phyloP scores from a whole-genome alignment of 2,329 filamentous ascomycete genomes.

The Plenodomus biglobosus region DNA sequence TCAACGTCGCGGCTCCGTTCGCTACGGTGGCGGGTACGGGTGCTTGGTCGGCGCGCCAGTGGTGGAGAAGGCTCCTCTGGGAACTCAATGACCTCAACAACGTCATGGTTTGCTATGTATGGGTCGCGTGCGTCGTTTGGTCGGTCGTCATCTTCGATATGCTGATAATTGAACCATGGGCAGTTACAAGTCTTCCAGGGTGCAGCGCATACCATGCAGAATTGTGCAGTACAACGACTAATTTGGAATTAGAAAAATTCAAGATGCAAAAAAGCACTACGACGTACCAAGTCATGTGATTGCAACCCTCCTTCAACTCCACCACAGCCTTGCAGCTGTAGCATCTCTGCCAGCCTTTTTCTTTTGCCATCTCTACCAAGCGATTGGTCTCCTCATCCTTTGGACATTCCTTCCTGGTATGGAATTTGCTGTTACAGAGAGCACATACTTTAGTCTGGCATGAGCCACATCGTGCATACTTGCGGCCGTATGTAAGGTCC shows the following conservation, averaged over 20 bases:
- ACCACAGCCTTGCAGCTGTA: conserved; percentile 73
- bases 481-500: conserved; percentile 54
- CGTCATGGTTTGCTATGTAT: conserved; percentile 27
- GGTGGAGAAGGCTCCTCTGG: conserved; percentile 26
- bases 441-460: conserved; percentile 77
- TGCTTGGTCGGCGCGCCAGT: conserved; percentile 30
- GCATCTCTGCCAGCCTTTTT: conserved; percentile 74
- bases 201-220: conserved; percentile 81
- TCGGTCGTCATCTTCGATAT: conserved; percentile 55
- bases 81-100: conserved; percentile 38
- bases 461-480: conserved; percentile 67
- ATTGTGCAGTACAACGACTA: conserved; percentile 77
- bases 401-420: conserved; percentile 67
- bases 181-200: conserved; percentile 86
- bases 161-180: conserved; percentile 71
- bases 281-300: conserved; percentile 82
- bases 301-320: conserved; percentile 79
- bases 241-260: conserved; percentile 14
- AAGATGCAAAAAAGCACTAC: conserved; percentile 6
- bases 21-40: conserved; percentile 27
- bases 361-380: conserved; percentile 65
- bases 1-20: conserved; percentile 48
- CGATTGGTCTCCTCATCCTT: conserved; percentile 66
- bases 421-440: conserved; percentile 73
- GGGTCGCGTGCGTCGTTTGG: conserved; percentile 45